Evolutionary conservation across 495 filamentous ascomycete species (phyloP).

Genomic region (Xylona heveae): DNA sequence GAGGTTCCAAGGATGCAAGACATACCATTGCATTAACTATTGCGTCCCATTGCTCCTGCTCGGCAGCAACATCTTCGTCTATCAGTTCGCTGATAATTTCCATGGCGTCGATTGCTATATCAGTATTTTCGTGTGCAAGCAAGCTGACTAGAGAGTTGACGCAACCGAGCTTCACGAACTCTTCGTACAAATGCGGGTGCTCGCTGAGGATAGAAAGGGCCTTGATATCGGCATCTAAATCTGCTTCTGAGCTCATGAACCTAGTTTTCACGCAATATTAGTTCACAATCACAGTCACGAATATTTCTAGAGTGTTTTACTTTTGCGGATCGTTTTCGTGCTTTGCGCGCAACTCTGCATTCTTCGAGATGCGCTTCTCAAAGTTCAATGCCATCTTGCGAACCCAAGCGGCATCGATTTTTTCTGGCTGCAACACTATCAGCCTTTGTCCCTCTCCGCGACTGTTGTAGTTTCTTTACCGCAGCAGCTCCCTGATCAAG

Average conservation of each 20-base stretch:
- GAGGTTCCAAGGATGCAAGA: neutral
- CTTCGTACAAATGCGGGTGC: constrained; percentile 63
- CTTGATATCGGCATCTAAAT: constrained; percentile 80
- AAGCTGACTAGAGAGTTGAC: constrained; percentile 55
- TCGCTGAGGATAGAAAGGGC: constrained; percentile 73
- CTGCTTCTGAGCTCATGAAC: constrained; percentile 71
- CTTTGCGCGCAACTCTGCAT: constrained; percentile 78
- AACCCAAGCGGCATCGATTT: constrained; percentile 69
- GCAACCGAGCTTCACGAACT: constrained; percentile 65
- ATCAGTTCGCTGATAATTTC: constrained; percentile 86
- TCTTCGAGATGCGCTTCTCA: constrained; percentile 78
- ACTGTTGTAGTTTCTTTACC: constrained; percentile 10
- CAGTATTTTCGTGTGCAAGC: constrained; percentile 87
- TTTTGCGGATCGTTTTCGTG: constrained; percentile 70
- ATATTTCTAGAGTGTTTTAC: constrained; percentile 19
- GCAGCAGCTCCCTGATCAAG: constrained; percentile 33
- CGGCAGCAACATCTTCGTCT: constrained; percentile 78
- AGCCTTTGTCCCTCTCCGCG: neutral
- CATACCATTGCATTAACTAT: constrained; percentile 59
- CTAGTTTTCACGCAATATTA: too few species aligned
- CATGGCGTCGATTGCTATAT: constrained; percentile 82
- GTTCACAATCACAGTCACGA: constrained; percentile 1
- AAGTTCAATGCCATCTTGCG: constrained; percentile 65
- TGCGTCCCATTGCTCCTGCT: constrained; percentile 61
- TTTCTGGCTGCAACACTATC: constrained; percentile 30